Base-by-base conservation (phyloP, 305 asterid genomes). In the Fraxinus xanthoxyloides region DNA sequence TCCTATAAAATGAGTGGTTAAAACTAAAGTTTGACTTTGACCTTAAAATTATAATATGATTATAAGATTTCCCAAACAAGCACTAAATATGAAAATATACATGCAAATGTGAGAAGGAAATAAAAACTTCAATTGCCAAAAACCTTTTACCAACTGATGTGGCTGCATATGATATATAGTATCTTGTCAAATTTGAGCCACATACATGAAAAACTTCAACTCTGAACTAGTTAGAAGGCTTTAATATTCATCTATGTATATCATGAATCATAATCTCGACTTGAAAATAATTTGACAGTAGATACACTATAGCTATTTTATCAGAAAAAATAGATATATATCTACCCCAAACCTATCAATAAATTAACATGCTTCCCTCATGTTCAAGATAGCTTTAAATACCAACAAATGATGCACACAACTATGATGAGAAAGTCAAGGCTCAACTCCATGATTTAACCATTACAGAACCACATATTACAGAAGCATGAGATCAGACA, bases 301-400 rank as follows among this genome's bases (percentile, higher is more conserved):
- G 69, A 19, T 23, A 12, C 69, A 19, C 69, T 59, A 21, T 51
- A 51, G 21, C 24, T 51, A n/a, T 17, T 17, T 51, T 51, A 51
- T 51, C 61, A 17, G 23, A 17, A 51, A 51, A 51, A 19, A 79
- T 67, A 26, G 3, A 24, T 23, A 76, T 19, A 19, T 19, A 24
- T 73, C 46, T 83, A 94, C 23, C 23, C 23, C 63, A 4, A 17
- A 51, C 24, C 63, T 8, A 59, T 34, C 73, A 75, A 30, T 54
- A 40, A 69, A 85, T 85, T 56, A 82, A 82, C 86, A 86, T 61
- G 81, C 63, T 51, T n/a, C 23, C 23, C 63, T 51, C 63, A n/a
- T 17, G 63, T 51, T 51, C 63, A n/a, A n/a, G 63, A 51, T 51
- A 51, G 7, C 63, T 51, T 51, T 51, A 17, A n/a, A 17, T 51